These are phyloP conservation scores for Tuber calosporum DNA, from an alignment of 495 filamentous ascomycete genomes.

Conservation along the genomic window DNA sequence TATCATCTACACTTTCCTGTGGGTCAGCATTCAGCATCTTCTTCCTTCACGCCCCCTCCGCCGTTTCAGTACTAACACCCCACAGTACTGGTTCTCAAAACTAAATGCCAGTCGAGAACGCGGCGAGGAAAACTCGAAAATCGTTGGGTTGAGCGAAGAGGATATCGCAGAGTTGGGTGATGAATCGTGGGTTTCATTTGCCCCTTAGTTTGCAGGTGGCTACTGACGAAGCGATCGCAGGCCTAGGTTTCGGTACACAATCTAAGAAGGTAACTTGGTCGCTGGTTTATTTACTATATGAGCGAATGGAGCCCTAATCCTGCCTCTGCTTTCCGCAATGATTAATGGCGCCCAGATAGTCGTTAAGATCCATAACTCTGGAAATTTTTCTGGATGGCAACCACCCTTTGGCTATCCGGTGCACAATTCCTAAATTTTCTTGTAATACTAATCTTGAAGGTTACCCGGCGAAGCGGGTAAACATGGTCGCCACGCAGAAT, in stretches of 20 bases:
- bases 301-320: too few species aligned
- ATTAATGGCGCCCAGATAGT: too few species aligned
- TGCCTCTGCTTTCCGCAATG: too few species aligned
- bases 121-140: constrained; percentile 51
- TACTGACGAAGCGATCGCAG: constrained; percentile 17
- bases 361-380: too few species aligned
- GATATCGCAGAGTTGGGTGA: constrained; percentile 65
- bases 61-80: background rate
- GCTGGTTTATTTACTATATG: too few species aligned
- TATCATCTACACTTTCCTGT: constrained; percentile 51
- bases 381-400: too few species aligned
- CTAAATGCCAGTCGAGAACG: constrained; percentile 53
- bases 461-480: too few species aligned
- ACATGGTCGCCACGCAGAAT: too few species aligned
- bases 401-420: too few species aligned
- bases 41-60: background rate
- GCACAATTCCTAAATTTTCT: too few species aligned
- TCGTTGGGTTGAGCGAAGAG: constrained; percentile 55
- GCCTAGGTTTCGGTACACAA: constrained; percentile 31
- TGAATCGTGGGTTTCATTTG: constrained; percentile 42
- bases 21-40: constrained; percentile 24
- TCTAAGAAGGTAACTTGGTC: constrained; percentile 10
- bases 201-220: background rate
- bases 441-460: too few species aligned
- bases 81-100: constrained; percentile 47